A percentile compares a stretch with the other conserved stretches of the same genome.
phyloP scores from a whole-genome alignment of 2,329 filamentous ascomycete genomes.

The Colletotrichum tabaci region DNA sequence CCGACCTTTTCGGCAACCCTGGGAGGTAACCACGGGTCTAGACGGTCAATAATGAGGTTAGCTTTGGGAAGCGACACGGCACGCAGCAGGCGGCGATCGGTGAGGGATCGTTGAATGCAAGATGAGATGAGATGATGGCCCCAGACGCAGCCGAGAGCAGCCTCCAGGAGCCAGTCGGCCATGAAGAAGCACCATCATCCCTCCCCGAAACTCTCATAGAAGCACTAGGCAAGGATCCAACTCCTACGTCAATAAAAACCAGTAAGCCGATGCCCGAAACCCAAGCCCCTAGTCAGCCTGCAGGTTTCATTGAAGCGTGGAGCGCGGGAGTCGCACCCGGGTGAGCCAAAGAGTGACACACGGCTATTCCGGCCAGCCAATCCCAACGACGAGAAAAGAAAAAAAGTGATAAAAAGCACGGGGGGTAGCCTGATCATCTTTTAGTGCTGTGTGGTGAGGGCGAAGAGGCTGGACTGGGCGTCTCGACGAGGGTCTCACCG shows the following conservation, averaged over 20 bases:
- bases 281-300: not conserved
- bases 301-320: not conserved
- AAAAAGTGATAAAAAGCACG: not conserved
- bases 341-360: not conserved
- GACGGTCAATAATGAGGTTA: no score
- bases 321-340: not conserved
- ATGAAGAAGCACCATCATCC: not conserved
- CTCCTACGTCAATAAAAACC: not conserved
- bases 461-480: not conserved
- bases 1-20: not conserved
- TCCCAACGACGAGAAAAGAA: not conserved
- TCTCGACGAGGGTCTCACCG: not conserved
- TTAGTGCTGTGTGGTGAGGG: not conserved
- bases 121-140: not conserved
- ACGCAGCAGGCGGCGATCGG: not conserved
- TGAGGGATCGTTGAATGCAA: not conserved
- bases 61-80: not conserved
- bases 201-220: not conserved
- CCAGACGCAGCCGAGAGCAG: not conserved
- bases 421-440: not conserved
- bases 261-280: not conserved
- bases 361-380: not conserved
- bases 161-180: not conserved
- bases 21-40: not conserved
- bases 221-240: constrained; percentile 7